Conservation (phyloP, 2,329 filamentous ascomycete species). For the Talaromyces sp. region DNA sequence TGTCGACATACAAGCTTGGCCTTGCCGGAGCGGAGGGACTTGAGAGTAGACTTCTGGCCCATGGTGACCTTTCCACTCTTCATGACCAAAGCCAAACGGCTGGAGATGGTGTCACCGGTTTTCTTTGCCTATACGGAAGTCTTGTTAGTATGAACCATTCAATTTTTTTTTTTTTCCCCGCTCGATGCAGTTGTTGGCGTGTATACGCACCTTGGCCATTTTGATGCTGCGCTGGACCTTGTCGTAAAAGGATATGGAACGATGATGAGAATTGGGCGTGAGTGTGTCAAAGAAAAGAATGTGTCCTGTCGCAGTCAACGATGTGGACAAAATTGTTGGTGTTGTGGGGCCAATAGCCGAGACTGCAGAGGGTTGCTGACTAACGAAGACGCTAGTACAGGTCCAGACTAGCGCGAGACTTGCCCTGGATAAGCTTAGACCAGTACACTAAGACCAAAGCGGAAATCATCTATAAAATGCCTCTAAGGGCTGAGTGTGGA, state of each 20-base stretch:
- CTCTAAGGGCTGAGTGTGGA: background rate
- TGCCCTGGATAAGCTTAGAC: no score
- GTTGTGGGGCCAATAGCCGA: constrained; percentile 2
- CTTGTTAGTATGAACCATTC: background rate
- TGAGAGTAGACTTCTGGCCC: constrained; percentile 85
- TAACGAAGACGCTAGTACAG: background rate
- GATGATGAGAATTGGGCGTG: constrained; percentile 2
- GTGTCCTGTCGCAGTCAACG: background rate
- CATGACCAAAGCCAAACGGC: constrained; percentile 31
- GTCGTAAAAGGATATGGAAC: constrained; percentile 7
- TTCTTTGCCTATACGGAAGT: constrained; percentile 12
- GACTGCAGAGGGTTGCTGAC: background rate
- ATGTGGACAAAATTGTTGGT: background rate
- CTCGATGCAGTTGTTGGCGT: background rate
- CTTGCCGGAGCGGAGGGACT: constrained; percentile 91
- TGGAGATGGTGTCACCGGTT: constrained; percentile 19
- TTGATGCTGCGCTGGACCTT: constrained; percentile 11
- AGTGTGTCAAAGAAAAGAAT: background rate
- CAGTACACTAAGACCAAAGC: background rate
- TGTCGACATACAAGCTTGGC: constrained; percentile 67
- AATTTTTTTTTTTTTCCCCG: background rate
- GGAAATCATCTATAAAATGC: background rate
- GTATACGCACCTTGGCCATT: constrained; percentile 18
- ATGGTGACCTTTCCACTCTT: constrained; percentile 61
- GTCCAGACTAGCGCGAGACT: background rate